These are phyloP conservation scores for Populus hybrid DNA, from an alignment of 441 rosid species.

Conservation along the genomic window DNA sequence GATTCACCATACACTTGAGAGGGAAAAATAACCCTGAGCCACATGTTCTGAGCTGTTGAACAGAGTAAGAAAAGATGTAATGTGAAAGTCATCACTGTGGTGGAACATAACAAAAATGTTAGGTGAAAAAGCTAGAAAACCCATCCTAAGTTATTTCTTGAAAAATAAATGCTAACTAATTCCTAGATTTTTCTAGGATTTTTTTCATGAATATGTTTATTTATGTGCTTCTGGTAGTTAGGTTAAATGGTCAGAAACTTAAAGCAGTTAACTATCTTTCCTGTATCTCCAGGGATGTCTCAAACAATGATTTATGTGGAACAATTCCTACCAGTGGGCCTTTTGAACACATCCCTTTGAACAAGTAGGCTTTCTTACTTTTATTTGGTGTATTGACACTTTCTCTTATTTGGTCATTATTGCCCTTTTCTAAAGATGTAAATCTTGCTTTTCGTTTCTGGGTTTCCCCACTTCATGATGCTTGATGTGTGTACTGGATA, in stretches of 20 bases:
- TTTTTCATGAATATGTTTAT: neutral
- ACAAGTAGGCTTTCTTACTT: conserved; percentile 50
- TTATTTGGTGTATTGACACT: neutral
- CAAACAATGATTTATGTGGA: conserved; percentile 88
- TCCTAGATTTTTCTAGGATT: neutral
- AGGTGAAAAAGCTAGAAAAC: neutral
- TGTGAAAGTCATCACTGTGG: neutral
- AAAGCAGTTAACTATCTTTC: neutral
- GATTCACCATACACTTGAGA: neutral
- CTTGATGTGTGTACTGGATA: neutral
- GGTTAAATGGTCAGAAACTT: neutral
- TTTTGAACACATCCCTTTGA: conserved; percentile 75
- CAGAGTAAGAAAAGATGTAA: neutral
- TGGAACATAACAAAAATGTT: neutral
- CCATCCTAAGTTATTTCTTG: neutral
- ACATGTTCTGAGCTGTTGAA: neutral
- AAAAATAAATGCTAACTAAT: neutral
- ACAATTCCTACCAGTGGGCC: conserved; percentile 88
- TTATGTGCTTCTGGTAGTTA: neutral
- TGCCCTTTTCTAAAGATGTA: neutral
- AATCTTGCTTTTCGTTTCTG: neutral
- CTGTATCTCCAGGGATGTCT: conserved; percentile 58
- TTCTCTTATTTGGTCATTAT: neutral
- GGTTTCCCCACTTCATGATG: neutral
- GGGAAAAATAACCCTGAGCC: neutral